phyloP scores from a whole-genome alignment of 176 grass and related monocot species.

The Avena sativa region DNA sequence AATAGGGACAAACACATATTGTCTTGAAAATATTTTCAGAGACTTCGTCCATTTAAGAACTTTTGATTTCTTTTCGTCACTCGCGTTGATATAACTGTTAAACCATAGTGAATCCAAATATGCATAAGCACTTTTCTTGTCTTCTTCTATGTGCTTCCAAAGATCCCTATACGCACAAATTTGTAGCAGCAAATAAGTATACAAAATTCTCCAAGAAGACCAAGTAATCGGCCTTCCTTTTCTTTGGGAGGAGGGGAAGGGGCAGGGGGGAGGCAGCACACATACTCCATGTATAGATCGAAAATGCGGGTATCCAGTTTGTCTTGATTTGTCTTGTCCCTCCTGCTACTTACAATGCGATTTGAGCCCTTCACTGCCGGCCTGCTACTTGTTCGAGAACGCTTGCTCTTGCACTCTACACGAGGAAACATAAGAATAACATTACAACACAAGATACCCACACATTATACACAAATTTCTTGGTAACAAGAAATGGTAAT shows the following conservation, averaged over 20 bases:
- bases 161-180: slow-evolving; percentile 65
- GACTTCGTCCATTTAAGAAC: slow-evolving; percentile 87
- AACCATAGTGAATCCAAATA: slow-evolving; percentile 99
- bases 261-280: slow-evolving; percentile 5
- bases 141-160: slow-evolving; percentile 75
- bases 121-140: slow-evolving; percentile 65
- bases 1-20: slow-evolving; percentile 91
- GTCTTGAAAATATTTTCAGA: slow-evolving; percentile 78
- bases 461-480: not conserved
- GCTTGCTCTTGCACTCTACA: slow-evolving; percentile 57
- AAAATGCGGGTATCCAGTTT: slow-evolving; percentile 78
- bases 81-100: slow-evolving; percentile 57
- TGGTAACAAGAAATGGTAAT: not conserved
- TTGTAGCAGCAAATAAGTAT: slow-evolving; percentile 38
- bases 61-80: slow-evolving; percentile 47
- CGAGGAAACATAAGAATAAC: slow-evolving; percentile 5
- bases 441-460: slow-evolving; percentile 20
- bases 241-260: not conserved
- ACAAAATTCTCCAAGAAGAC: slow-evolving; percentile 14
- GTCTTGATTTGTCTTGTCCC: slow-evolving; percentile 51
- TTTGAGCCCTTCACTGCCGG: slow-evolving; percentile 46
- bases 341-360: slow-evolving; percentile 45
- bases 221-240: not conserved
- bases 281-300: slow-evolving; percentile 85
- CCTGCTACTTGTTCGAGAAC: slow-evolving; percentile 47